These are phyloP conservation scores for Exophiala sp. DNA, from an alignment of 2,329 filamentous ascomycete species.

Conservation along the genomic window DNA sequence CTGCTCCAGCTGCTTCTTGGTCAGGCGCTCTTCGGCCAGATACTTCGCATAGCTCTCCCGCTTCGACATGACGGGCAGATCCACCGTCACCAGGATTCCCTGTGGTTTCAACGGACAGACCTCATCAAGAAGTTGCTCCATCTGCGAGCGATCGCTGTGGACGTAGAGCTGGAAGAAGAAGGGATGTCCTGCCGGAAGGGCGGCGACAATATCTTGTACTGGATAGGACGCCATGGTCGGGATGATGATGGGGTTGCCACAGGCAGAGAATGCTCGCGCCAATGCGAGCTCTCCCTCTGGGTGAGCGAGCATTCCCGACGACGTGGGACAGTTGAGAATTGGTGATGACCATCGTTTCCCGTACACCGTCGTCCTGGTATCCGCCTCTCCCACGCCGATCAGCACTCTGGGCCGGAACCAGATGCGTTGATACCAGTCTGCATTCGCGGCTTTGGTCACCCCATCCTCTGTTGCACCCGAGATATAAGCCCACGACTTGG, in stretches of 20 bases:
- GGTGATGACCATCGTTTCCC: conserved; percentile 22
- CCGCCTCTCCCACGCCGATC: conserved; percentile 36
- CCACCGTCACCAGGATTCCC: conserved; percentile 50
- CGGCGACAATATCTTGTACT: conserved; percentile 48
- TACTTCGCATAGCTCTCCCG: conserved; percentile 54
- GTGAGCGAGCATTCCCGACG: conserved; percentile 41
- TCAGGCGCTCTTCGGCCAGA: conserved; percentile 32
- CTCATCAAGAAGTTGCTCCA: conserved; percentile 45
- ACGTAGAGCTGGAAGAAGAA: conserved; percentile 55
- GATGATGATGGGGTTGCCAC: conserved; percentile 22
- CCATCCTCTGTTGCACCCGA: conserved; percentile 23
- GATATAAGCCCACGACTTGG: conserved; percentile 31
- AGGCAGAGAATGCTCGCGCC: conserved; percentile 24
- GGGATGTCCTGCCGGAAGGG: conserved; percentile 14
- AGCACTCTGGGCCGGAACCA: conserved; percentile 45
- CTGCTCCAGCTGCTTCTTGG: conserved; percentile 24
- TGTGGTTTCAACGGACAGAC: conserved; percentile 44
- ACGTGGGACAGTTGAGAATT: conserved; percentile 24
- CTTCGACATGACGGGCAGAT: conserved; percentile 50
- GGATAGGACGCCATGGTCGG: conserved; percentile 54
- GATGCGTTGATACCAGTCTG: conserved; percentile 37
- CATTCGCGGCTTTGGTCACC: conserved; percentile 17
- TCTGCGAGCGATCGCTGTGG: conserved; percentile 50
- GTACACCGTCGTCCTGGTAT: conserved; percentile 32
- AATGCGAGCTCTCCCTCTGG: conserved; percentile 41